Percentiles rank a stretch among this genome's conserved stretches.
These are phyloP conservation scores for Viola pubescens DNA, from an alignment of 441 rosid species.

Conservation along the genomic window DNA sequence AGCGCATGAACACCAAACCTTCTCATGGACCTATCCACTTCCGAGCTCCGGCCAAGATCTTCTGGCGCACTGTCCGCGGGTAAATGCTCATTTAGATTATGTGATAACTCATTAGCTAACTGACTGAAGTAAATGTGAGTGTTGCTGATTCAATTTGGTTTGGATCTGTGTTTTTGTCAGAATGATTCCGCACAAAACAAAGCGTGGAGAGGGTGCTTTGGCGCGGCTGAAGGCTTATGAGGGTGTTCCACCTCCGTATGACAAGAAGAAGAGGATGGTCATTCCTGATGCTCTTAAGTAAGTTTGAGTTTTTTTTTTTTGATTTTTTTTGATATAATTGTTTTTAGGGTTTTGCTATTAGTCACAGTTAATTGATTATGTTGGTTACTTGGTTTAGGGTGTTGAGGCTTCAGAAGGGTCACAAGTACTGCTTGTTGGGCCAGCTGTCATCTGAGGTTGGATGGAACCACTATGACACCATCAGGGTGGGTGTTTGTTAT, in stretches of 20 bases:
- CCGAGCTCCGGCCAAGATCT: slow-evolving; percentile 83
- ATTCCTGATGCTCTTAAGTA: slow-evolving; percentile 25
- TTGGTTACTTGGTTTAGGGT: slow-evolving; percentile 36
- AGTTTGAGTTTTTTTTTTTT: neutral
- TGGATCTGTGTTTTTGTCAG: slow-evolving; percentile 1
- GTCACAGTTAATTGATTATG: neutral
- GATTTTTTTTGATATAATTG: neutral
- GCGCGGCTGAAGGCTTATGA: slow-evolving; percentile 26
- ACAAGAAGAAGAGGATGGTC: slow-evolving; percentile 28
- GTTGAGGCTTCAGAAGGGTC: slow-evolving; percentile 81
- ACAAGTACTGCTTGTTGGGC: slow-evolving; percentile 67
- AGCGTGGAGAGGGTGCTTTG: slow-evolving; percentile 25
- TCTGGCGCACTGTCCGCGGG: slow-evolving; percentile 93
- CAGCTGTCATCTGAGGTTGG: slow-evolving; percentile 77
- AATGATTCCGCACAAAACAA: slow-evolving; percentile 27
- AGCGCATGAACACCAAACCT: slow-evolving; percentile 94
- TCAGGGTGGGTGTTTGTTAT: slow-evolving; percentile 41
- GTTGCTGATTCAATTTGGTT: neutral
- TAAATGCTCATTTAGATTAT: slow-evolving; percentile 9
- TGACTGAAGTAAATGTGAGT: neutral
- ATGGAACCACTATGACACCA: slow-evolving; percentile 81
- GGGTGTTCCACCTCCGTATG: slow-evolving; percentile 26
- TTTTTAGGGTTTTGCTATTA: neutral
- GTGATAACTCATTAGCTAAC: neutral
- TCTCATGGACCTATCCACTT: slow-evolving; percentile 93